A percentile compares a stretch with the other conserved stretches of the same genome.
Evolutionary conservation across 495 filamentous ascomycete genomes (phyloP).

Genomic region (Corynascus novoguineensis): DNA sequence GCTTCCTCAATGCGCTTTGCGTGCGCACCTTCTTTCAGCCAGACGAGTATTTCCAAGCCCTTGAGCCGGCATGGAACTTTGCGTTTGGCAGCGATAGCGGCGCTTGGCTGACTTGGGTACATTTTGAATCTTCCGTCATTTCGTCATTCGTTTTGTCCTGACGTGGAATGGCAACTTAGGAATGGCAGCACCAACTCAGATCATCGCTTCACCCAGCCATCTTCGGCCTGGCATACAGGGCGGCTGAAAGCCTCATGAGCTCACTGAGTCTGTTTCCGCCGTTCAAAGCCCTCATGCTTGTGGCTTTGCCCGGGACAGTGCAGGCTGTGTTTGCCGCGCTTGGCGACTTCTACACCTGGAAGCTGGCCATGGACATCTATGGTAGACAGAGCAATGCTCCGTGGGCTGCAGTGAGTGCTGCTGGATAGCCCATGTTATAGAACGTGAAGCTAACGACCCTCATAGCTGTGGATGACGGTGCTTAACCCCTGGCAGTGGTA

Average conservation of each 20-base stretch:
- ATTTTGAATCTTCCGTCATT: slow-evolving; percentile 22
- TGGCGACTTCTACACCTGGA: slow-evolving; percentile 87
- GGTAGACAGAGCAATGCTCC: slow-evolving; percentile 58
- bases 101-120: slow-evolving; percentile 95
- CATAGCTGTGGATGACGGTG: slow-evolving; percentile 63
- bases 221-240: slow-evolving; percentile 72
- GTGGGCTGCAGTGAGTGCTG: slow-evolving; percentile 58
- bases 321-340: slow-evolving; percentile 74
- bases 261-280: slow-evolving; percentile 44
- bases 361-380: slow-evolving; percentile 67
- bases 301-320: slow-evolving; percentile 64
- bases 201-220: slow-evolving; percentile 87
- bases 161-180: slow-evolving; percentile 47
- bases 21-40: slow-evolving; percentile 97
- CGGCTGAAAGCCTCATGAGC: slow-evolving; percentile 48
- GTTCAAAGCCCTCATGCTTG: slow-evolving; percentile 56
- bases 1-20: slow-evolving; percentile 77
- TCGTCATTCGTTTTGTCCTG: neutral
- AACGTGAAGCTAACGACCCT: neutral
- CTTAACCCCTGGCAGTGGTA: slow-evolving; percentile 96
- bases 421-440: neutral
- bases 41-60: slow-evolving; percentile 96
- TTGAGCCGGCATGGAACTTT: slow-evolving; percentile 91
- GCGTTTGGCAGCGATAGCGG: slow-evolving; percentile 73
- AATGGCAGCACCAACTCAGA: slow-evolving; percentile 87